phyloP scores from a whole-genome alignment of 352 stramenopile genomes.

The Pythium utonaiense region DNA sequence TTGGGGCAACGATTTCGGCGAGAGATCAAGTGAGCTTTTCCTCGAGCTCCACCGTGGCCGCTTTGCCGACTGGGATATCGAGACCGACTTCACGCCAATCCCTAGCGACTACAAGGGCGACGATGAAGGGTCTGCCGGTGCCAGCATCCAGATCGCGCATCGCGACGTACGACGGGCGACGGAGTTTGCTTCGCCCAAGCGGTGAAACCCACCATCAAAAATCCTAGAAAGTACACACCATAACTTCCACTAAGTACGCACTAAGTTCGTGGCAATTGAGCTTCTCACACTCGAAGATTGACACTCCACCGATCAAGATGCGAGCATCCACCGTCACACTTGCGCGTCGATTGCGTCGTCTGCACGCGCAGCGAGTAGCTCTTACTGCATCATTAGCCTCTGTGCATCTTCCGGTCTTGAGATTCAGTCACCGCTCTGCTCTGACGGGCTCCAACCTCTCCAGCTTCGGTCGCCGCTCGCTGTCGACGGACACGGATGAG shows the following conservation, averaged over 20 bases:
- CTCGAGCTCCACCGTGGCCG: conserved; percentile 36
- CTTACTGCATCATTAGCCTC: background rate
- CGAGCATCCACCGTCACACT: background rate
- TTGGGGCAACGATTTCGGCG: conserved; percentile 71
- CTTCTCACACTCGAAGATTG: conserved; percentile 5
- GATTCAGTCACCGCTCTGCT: background rate
- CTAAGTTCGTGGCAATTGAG: conserved; percentile 11
- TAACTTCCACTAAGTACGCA: conserved; percentile 6
- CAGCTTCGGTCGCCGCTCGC: background rate
- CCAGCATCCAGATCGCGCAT: conserved; percentile 47
- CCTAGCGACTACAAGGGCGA: conserved; percentile 27
- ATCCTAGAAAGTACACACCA: conserved; percentile 16
- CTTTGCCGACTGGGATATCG: conserved; percentile 36
- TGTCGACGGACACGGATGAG: conserved; percentile 20
- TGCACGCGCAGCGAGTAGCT: background rate
- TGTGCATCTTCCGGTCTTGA: background rate
- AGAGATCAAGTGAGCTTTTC: conserved; percentile 30
- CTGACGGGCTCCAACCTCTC: background rate
- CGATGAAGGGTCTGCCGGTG: background rate
- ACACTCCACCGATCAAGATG: background rate
- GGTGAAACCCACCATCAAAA: conserved; percentile 16
- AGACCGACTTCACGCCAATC: conserved; percentile 56
- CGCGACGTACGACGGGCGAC: conserved; percentile 32
- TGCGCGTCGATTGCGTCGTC: background rate
- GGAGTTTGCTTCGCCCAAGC: conserved; percentile 44